Evolutionary conservation across 805 yeast species (phyloP).

Genomic region (Torulaspora maleeae): DNA sequence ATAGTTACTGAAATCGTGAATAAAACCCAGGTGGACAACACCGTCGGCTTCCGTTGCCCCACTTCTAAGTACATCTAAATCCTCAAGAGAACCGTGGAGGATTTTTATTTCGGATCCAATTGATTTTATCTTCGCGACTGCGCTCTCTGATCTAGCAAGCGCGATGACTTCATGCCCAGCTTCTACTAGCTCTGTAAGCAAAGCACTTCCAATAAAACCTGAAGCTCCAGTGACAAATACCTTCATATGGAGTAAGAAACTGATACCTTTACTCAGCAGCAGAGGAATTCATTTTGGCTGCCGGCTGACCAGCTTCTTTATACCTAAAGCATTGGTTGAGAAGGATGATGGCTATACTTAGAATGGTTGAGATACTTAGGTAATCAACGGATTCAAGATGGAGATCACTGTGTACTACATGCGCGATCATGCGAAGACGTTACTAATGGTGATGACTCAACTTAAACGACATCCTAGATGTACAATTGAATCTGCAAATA

Average conservation of each 20-base stretch:
- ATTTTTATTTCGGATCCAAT: conserved; percentile 26
- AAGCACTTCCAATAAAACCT: conserved; percentile 34
- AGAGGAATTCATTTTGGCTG: too few species aligned
- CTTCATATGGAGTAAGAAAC: conserved; percentile 16
- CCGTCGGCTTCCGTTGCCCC: conserved; percentile 36
- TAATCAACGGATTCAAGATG: too few species aligned
- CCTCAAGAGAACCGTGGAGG: conserved; percentile 32
- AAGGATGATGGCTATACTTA: too few species aligned
- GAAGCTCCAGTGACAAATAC: conserved; percentile 38
- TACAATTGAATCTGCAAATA: too few species aligned
- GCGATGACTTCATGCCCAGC: conserved; percentile 32
- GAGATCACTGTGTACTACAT: too few species aligned
- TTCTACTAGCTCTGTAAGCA: conserved; percentile 21
- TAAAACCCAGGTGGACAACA: conserved; percentile 38
- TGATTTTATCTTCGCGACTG: conserved; percentile 26
- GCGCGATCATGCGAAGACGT: too few species aligned
- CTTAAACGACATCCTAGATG: too few species aligned
- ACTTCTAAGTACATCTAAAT: conserved; percentile 28
- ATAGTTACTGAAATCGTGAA: conserved; percentile 31
- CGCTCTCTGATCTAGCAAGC: conserved; percentile 33
- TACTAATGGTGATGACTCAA: too few species aligned
- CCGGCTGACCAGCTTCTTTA: too few species aligned
- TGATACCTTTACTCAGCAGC: too few species aligned
- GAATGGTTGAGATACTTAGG: too few species aligned
- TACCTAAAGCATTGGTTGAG: too few species aligned